phyloP scores from a whole-genome alignment of 176 grass and related monocot genomes.

The Rhynchospora pubera region DNA sequence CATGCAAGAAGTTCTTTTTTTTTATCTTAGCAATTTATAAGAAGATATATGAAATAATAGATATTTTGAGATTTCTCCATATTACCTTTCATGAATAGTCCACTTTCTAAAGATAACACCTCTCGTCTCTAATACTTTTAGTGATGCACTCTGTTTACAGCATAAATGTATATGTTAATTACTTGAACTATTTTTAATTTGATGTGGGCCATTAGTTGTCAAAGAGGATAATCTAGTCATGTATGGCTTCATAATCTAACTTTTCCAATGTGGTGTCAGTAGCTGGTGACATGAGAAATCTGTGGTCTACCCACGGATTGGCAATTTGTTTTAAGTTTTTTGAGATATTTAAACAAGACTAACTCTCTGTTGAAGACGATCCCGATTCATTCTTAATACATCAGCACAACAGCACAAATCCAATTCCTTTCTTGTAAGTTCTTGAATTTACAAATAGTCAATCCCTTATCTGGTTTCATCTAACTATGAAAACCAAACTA shows the following conservation, averaged over 20 bases:
- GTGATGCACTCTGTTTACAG: not conserved
- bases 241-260: not conserved
- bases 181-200: not conserved
- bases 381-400: not conserved
- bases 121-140: not conserved
- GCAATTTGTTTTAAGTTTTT: not conserved
- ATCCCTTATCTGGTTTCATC: not conserved
- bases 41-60: not conserved
- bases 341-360: not conserved
- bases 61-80: no score
- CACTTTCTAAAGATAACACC: not conserved
- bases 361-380: not conserved
- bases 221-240: not conserved
- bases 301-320: not conserved
- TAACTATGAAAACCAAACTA: not conserved
- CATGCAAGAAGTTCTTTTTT: not conserved
- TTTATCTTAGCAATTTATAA: not conserved
- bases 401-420: not conserved
- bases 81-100: no score
- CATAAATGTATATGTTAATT: not conserved
- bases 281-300: conserved; percentile 5
- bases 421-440: not conserved
- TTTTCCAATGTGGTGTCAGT: not conserved
- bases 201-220: not conserved
- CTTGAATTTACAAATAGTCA: not conserved